Evolutionary conservation across 805 yeast species (phyloP).

Genomic region (Soucietia sequanensis): DNA sequence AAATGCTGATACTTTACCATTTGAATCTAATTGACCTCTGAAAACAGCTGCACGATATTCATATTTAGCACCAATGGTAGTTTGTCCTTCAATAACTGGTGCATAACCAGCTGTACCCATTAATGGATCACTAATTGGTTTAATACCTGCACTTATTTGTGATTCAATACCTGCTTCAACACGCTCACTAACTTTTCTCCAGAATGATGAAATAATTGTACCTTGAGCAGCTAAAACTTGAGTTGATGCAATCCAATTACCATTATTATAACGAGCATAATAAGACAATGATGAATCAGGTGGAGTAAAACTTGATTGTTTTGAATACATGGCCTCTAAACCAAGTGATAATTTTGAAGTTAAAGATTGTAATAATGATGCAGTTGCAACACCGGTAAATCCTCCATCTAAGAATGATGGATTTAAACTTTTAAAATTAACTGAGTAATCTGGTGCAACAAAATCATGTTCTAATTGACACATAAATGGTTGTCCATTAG

Average conservation of each 20-base stretch:
- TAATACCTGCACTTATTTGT: constrained; percentile 71
- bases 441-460: constrained; percentile 83
- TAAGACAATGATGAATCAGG: constrained; percentile 91
- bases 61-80: constrained; percentile 95
- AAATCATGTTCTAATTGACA: constrained; percentile 94
- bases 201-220: constrained; percentile 81
- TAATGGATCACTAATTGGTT: constrained; percentile 71
- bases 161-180: constrained; percentile 96
- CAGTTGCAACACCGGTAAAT: constrained; percentile 86
- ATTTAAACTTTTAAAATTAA: constrained; percentile 88
- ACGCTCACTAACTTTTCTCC: constrained; percentile 89
- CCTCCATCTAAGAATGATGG: constrained; percentile 75
- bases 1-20: constrained; percentile 87
- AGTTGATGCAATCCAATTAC: constrained; percentile 90
- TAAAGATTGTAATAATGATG: constrained; percentile 84
- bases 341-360: constrained; percentile 85
- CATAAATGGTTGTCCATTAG: constrained; percentile 89
- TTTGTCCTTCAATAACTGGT: constrained; percentile 84
- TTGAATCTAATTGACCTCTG: constrained; percentile 91
- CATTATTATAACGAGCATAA: constrained; percentile 84
- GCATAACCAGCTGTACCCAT: constrained; percentile 78
- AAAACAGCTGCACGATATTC: constrained; percentile 95
- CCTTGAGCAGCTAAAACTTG: constrained; percentile 88
- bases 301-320: constrained; percentile 62
- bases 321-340: constrained; percentile 86